Base-by-base conservation (phyloP, 257 asterid species). In the Plantago elongata region DNA sequence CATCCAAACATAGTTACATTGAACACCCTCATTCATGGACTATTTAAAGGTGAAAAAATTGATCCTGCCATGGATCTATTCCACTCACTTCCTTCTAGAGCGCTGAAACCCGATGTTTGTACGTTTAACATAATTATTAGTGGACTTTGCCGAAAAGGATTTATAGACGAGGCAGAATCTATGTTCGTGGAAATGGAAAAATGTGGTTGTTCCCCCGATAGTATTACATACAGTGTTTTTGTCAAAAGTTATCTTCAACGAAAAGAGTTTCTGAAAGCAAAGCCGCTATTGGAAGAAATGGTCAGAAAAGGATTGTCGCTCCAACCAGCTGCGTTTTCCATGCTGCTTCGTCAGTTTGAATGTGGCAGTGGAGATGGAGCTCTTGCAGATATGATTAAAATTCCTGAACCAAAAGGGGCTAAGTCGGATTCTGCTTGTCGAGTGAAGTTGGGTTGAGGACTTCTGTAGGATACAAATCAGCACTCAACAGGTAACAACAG, bases 161-260 rank as follows among this genome's bases (percentile, higher is more conserved):
- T 9, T 13, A 7, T 42, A 15, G 27, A 59, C 1, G 51, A 40
- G n/a, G 64, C 64, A 4, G 16, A 14, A 59, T 1, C 10, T 59
- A 38, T 59, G 65, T 14, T 61, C 9, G 18, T 11, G 2, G 40
- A 61, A 45, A 45, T 61, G 65, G 44, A 61, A 49, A 27, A 18
- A 11, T 14, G 13, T 44, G 44, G 55, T 17, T 17, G 43, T 11
- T 0, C 15, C 3, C 52, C 54, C 7, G 9, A 45, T 61, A 7
- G 44, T 45, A 10, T 43, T 37, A 48, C 52, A 22, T 61, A 45
- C 55, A 61, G 46, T 46, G 44, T 57, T 18, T 9, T 74, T 17
- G 50, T 57, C 2, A 69, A 5, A 9, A 69, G 67, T 17, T 60
- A 45, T 14, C 63, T 69, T 6, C 37, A 42, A 2, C 3, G 11